Evolutionary conservation across 345 rosid genomes (phyloP).

Genomic region (Reutealis trisperma): DNA sequence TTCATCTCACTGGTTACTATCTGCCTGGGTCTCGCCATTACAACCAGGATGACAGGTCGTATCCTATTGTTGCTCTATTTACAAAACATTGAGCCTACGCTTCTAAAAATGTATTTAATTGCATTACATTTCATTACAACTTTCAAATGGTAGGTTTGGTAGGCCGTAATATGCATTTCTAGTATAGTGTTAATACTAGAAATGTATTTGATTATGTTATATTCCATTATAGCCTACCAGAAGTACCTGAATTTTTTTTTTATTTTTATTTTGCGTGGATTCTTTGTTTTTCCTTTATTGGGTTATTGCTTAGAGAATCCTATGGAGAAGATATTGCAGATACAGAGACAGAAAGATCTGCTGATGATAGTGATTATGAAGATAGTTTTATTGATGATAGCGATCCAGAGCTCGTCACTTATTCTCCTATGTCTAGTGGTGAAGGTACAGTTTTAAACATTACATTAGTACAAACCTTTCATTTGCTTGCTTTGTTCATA

Average conservation of each 20-base stretch:
- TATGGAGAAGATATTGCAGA: conserved; percentile 66
- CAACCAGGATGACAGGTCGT: conserved; percentile 50
- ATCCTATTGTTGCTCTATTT: conserved; percentile 52
- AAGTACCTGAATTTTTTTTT: background rate
- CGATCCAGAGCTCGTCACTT: conserved; percentile 28
- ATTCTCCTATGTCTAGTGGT: conserved; percentile 39
- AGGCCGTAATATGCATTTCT: too few relatives aligned
- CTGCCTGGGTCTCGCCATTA: conserved; percentile 6
- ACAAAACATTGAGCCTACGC: too few relatives aligned
- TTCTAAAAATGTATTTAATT: too few relatives aligned
- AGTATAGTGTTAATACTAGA: too few relatives aligned
- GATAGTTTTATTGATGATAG: conserved; percentile 76
- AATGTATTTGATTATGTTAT: too few relatives aligned
- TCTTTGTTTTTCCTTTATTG: conserved; percentile 24
- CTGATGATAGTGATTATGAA: conserved; percentile 55
- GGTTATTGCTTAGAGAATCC: conserved; percentile 44
- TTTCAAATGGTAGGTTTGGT: too few relatives aligned
- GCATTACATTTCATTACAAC: too few relatives aligned
- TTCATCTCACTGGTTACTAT: conserved; percentile 78
- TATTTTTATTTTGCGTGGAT: background rate
- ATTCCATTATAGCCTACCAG: too few relatives aligned
- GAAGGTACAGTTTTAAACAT: conserved; percentile 35
- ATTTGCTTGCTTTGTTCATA: background rate
- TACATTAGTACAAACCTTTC: background rate
- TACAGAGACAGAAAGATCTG: conserved; percentile 55